Evolutionary conservation across 2,329 filamentous ascomycete genomes (phyloP), one percentile per base, ranked within the genome.

Genomic region (Ophiocordyceps polyrhachis-furcata): DNA sequence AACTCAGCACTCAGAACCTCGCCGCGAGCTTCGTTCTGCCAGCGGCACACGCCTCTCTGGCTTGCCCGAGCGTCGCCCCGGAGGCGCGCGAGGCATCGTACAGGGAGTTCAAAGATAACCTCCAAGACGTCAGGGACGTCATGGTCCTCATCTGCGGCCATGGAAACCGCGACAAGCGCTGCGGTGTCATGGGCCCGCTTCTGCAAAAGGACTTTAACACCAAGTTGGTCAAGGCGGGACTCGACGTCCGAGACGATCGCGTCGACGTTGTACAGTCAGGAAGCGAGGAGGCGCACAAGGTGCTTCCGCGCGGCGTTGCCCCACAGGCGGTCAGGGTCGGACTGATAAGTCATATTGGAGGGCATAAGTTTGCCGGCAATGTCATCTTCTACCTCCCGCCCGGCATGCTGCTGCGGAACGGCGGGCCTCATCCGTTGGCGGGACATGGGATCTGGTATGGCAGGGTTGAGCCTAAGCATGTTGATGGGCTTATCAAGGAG

Each of bases 121-220:
- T 84, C 5, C 64, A 71, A 12, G 72, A 77, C 47, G 72, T 83
- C 9, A 56, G 72, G 15, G 80, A 87, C 49, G 68, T 87, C 5
- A 54, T 84, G n/a, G 74, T 98, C 28, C 64, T 96, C 19, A 81
- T 95, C 40, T 98, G 91, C 56, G 86, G 87, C 0, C 91, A 98
- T 54, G 82, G 81, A 14, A 78, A 79, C 2, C 71, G 91, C 12
- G 91, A 98, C 57, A 66, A 70, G 54, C 73, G 91, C 44, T 98
- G 91, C 55, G 89, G 91, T 0, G 63, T 84, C 20, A 69, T 89
- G 50, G 88, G 85, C 0, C 86, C 87, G 0, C 62, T 85, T 1
- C 65, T 96, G 14, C 67, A 75, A 51, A 62, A 62, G 0, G 81
- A 87, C 52, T 96, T 96, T 52, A 70, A 76, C 51, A 61, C 59